Conservation (phyloP, 108 stramenopile genomes). For the Nitzschia inconspicua region DNA sequence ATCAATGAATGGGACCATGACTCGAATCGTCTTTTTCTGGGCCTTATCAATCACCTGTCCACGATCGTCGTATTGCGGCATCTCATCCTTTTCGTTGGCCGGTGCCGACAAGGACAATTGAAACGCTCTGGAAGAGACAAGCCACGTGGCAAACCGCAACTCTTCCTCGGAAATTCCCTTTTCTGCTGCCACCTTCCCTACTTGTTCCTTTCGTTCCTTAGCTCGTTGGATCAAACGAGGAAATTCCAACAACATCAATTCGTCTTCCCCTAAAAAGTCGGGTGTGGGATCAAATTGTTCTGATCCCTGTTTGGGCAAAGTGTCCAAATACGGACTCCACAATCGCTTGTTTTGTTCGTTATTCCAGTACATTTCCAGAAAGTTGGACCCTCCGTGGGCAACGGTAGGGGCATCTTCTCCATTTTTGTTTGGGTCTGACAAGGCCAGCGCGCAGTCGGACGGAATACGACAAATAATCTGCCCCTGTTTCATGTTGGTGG, state of each 20-base stretch:
- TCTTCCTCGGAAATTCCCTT: slow-evolving; percentile 41
- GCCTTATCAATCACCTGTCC: slow-evolving; percentile 37
- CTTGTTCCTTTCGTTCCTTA: slow-evolving; percentile 32
- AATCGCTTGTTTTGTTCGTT: slow-evolving; percentile 18
- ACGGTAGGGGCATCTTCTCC: slow-evolving; percentile 33
- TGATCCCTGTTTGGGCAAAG: slow-evolving; percentile 18
- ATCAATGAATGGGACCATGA: slow-evolving; percentile 65
- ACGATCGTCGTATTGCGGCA: slow-evolving; percentile 34
- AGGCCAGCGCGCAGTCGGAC: slow-evolving; percentile 60
- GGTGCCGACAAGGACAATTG: slow-evolving; percentile 31
- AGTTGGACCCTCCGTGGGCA: slow-evolving; percentile 47
- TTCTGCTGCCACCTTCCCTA: slow-evolving; percentile 32
- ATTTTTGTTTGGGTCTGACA: slow-evolving; percentile 41
- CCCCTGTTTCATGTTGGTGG: slow-evolving; percentile 44
- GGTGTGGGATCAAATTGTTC: slow-evolving; percentile 47
- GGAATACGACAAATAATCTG: slow-evolving; percentile 62
- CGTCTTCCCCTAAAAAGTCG: slow-evolving; percentile 55
- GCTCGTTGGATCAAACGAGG: slow-evolving; percentile 45
- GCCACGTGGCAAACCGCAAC: slow-evolving; percentile 64
- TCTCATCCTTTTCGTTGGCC: neutral
- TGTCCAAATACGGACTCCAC: slow-evolving; percentile 44
- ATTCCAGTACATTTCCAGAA: slow-evolving; percentile 36
- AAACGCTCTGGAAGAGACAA: slow-evolving; percentile 52
- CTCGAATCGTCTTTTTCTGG: slow-evolving; percentile 35
- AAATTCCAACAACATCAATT: slow-evolving; percentile 55